A percentile compares a stretch with the other conserved stretches of the same genome.
Evolutionary conservation across 2,329 filamentous ascomycete genomes (phyloP).

Genomic region (Dactylellina parvicollis): DNA sequence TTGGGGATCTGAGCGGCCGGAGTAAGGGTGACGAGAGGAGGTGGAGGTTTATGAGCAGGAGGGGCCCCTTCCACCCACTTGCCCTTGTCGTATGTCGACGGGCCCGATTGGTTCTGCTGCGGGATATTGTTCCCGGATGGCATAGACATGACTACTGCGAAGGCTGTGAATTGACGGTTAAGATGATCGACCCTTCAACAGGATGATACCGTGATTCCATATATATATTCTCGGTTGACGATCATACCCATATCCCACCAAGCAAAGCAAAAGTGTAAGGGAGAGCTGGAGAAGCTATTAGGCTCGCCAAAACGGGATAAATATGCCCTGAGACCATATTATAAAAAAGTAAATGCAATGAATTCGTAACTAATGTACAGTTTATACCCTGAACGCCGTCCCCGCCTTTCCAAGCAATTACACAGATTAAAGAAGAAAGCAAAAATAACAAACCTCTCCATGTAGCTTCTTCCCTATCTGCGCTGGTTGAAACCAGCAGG

Average conservation of each 20-base stretch:
- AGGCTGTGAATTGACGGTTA: background rate
- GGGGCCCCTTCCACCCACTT: constrained; percentile 17
- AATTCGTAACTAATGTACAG: constrained; percentile 30
- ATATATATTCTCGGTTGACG: background rate
- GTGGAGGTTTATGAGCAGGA: background rate
- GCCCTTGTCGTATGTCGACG: constrained; percentile 11
- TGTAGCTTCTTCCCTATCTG: constrained; percentile 9
- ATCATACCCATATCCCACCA: background rate
- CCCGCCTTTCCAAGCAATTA: constrained; percentile 4
- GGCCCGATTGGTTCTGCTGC: constrained; percentile 1
- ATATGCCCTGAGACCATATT: too few species aligned
- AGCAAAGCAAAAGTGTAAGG: too few species aligned
- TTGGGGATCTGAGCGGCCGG: background rate
- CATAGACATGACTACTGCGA: constrained; percentile 19
- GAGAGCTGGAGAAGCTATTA: background rate
- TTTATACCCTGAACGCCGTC: constrained; percentile 32
- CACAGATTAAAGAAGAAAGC: constrained; percentile 1
- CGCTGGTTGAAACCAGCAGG: constrained; percentile 48
- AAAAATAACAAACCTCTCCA: too few species aligned
- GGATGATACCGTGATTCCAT: background rate
- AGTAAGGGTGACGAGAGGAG: too few species aligned
- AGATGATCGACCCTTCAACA: background rate
- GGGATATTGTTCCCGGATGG: background rate
- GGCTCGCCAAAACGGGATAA: background rate
- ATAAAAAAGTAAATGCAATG: background rate